These are phyloP conservation scores for Sporothrix pallida DNA, from an alignment of 2,329 filamentous ascomycete genomes.

Conservation along the genomic window DNA sequence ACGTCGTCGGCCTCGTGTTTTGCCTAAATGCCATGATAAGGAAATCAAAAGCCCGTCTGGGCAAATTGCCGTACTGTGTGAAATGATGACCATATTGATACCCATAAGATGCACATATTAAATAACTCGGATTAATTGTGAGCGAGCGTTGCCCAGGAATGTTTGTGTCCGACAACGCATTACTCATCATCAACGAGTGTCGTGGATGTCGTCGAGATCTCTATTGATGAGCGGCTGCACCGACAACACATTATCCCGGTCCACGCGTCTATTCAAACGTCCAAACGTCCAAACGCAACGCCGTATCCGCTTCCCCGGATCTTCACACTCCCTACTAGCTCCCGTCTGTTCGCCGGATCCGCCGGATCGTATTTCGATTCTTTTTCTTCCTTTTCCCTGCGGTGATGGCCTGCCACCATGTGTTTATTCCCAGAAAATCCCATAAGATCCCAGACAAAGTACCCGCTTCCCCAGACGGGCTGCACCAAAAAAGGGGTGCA, in stretches of 20 bases:
- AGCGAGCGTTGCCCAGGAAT: not conserved
- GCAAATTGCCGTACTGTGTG: not conserved
- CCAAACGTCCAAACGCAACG: not conserved
- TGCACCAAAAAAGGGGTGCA: not conserved
- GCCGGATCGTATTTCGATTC: not conserved
- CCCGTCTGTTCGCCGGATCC: not conserved
- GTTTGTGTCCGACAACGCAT: not conserved
- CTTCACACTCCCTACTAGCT: not conserved
- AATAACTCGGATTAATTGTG: not conserved
- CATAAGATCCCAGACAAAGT: too few relatives aligned
- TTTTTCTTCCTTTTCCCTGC: not conserved
- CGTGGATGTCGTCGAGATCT: not conserved
- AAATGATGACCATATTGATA: not conserved
- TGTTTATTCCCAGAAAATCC: not conserved
- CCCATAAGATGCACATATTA: not conserved
- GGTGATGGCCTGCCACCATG: too few relatives aligned
- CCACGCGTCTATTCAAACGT: not conserved
- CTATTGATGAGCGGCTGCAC: not conserved
- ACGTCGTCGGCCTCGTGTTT: not conserved
- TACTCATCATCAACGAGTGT: not conserved
- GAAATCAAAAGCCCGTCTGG: not conserved
- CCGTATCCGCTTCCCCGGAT: constrained; percentile 4
- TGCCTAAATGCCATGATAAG: constrained; percentile 4
- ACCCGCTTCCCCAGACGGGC: constrained; percentile 1
- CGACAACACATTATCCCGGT: not conserved